Evolutionary conservation across 2,329 filamentous ascomycete genomes (phyloP).

Genomic region (Curvularia spicifera): DNA sequence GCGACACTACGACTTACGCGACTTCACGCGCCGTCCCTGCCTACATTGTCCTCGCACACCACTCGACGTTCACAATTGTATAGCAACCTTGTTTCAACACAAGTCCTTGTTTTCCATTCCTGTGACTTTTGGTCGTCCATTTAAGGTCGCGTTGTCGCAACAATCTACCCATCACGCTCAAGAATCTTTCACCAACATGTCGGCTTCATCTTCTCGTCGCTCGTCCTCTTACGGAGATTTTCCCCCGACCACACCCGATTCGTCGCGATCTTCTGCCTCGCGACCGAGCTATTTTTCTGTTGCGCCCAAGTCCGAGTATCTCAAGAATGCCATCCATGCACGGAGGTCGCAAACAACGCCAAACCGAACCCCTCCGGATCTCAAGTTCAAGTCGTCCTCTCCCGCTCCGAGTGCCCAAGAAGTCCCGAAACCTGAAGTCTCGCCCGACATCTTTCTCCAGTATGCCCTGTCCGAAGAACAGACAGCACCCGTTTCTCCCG

Average conservation of each 20-base stretch:
- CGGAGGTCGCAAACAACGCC: slow-evolving; percentile 35
- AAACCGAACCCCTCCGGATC: slow-evolving; percentile 18
- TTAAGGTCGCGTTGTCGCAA: slow-evolving; percentile 2
- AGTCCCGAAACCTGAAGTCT: slow-evolving; percentile 12
- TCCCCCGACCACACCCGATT: slow-evolving; percentile 29
- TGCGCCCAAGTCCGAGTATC: slow-evolving; percentile 44
- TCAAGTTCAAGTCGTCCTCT: slow-evolving; percentile 12
- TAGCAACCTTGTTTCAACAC: slow-evolving; percentile 12
- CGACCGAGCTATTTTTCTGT: slow-evolving; percentile 27
- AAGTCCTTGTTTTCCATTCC: slow-evolving; percentile 4
- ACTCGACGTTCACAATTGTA: slow-evolving; percentile 11
- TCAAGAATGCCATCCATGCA: slow-evolving; percentile 44
- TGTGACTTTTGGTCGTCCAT: neutral
- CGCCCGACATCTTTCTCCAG: slow-evolving; percentile 30
- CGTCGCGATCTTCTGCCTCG: slow-evolving; percentile 16
- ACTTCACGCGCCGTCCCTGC: slow-evolving; percentile 8
- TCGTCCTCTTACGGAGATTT: slow-evolving; percentile 21
- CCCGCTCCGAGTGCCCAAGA: slow-evolving; percentile 12
- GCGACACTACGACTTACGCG: slow-evolving; percentile 21
- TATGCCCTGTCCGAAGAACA: slow-evolving; percentile 44
- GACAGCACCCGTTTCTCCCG: slow-evolving; percentile 36
- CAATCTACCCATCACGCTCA: neutral
- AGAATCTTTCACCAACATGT: slow-evolving; percentile 28
- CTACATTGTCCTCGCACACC: slow-evolving; percentile 13
- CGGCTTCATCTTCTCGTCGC: slow-evolving; percentile 29